A percentile compares a stretch with the other conserved stretches of the same genome.
Evolutionary conservation across 1,284 basidiomycete species (phyloP).

Genomic region (Hymenochaete sp.): DNA sequence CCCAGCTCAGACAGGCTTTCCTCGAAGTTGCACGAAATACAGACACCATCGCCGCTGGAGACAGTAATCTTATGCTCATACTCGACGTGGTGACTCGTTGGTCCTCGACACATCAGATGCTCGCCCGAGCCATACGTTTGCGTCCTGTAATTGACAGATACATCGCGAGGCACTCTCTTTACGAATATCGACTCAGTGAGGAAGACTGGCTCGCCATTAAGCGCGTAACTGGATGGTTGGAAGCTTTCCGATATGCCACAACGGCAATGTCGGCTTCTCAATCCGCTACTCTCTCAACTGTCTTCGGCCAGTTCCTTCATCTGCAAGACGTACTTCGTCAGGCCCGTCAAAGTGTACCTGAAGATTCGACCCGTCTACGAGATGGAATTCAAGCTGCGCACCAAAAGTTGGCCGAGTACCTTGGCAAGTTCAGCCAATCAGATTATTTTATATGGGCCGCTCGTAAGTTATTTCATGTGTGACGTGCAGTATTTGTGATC

Average conservation of each 20-base stretch:
- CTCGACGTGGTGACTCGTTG: slow-evolving; percentile 24
- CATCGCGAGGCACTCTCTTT: too few relatives aligned
- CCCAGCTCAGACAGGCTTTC: background rate
- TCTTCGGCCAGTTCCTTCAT: slow-evolving; percentile 19
- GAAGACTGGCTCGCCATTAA: slow-evolving; percentile 22
- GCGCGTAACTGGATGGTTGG: slow-evolving; percentile 22
- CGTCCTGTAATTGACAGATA: too few relatives aligned
- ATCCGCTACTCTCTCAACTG: slow-evolving; percentile 19
- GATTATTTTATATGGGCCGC: slow-evolving; percentile 21
- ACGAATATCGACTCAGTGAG: slow-evolving; percentile 13
- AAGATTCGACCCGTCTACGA: slow-evolving; percentile 9
- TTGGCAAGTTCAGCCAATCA: slow-evolving; percentile 17
- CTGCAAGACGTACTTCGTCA: slow-evolving; percentile 22
- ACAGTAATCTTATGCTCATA: slow-evolving; percentile 19
- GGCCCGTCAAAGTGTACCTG: slow-evolving; percentile 12
- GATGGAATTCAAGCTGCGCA: slow-evolving; percentile 18
- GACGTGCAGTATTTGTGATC: slow-evolving; percentile 2
- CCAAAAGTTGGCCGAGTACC: slow-evolving; percentile 20
- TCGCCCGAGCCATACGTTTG: too few relatives aligned
- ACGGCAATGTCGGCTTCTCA: slow-evolving; percentile 25
- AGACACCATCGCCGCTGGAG: background rate
- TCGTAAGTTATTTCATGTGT: slow-evolving; percentile 15
- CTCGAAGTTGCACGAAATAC: background rate
- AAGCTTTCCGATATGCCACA: slow-evolving; percentile 22
- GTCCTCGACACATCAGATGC: slow-evolving; percentile 26